phyloP scores from a whole-genome alignment of 176 grass and related monocot species.

The Luzula sylvatica region DNA sequence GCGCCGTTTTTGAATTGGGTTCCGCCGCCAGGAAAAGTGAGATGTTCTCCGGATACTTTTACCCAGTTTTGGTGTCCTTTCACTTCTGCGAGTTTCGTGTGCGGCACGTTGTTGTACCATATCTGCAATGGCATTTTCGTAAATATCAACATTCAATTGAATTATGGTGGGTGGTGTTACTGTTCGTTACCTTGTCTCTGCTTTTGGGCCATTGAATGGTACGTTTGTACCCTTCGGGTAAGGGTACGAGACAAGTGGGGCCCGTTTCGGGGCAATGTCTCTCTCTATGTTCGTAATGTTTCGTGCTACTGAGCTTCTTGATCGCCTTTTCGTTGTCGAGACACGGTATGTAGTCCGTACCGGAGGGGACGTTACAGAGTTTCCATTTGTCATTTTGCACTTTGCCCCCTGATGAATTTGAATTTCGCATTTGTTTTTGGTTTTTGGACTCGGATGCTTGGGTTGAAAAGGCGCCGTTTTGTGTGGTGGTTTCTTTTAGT shows the following conservation, averaged over 20 bases:
- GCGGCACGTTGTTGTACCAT: slow-evolving; percentile 88
- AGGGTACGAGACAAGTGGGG: slow-evolving; percentile 77
- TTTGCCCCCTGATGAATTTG: slow-evolving; percentile 31
- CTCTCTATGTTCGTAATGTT: slow-evolving; percentile 95
- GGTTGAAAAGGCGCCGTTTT: slow-evolving; percentile 67
- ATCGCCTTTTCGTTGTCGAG: slow-evolving; percentile 93
- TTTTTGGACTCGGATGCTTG: slow-evolving; percentile 80
- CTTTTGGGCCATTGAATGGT: slow-evolving; percentile 70
- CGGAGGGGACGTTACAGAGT: slow-evolving; percentile 49
- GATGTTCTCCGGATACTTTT: slow-evolving; percentile 88
- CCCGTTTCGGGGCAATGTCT: slow-evolving; percentile 84
- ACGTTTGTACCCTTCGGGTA: slow-evolving; percentile 67
- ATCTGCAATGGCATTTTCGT: slow-evolving; percentile 35
- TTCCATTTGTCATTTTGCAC: slow-evolving; percentile 60
- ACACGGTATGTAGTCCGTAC: slow-evolving; percentile 89
- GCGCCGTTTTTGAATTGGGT: slow-evolving; percentile 97
- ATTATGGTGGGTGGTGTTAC: too few relatives aligned
- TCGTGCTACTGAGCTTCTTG: slow-evolving; percentile 67
- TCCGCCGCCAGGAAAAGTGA: slow-evolving; percentile 85
- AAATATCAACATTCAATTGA: slow-evolving; percentile 1
- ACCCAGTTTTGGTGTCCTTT: slow-evolving; percentile 99
- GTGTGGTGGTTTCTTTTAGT: slow-evolving; percentile 68
- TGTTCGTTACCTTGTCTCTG: slow-evolving; percentile 93
- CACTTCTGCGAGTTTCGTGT: slow-evolving; percentile 69
- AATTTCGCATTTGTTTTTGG: slow-evolving; percentile 50